Evolutionary conservation across 2,329 filamentous ascomycete species (phyloP).

Genomic region (Claviceps sp.): DNA sequence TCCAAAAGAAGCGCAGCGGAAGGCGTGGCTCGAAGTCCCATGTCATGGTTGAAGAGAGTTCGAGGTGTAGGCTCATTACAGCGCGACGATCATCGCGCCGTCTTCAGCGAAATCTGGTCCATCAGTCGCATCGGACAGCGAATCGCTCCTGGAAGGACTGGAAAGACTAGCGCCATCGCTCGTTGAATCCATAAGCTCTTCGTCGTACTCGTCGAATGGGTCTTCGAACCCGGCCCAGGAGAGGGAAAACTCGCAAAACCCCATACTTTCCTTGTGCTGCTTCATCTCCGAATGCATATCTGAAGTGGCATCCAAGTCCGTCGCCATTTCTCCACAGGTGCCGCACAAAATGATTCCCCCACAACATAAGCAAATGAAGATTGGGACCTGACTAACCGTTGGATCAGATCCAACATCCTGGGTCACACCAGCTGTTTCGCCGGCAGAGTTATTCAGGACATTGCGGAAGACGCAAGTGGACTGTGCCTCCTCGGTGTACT

Average conservation of each 20-base stretch:
- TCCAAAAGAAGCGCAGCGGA: background rate
- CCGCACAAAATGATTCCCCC: conserved; percentile 30
- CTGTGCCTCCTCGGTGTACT: conserved; percentile 74
- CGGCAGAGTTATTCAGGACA: conserved; percentile 77
- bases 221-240: conserved; percentile 17
- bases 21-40: background rate
- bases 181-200: conserved; percentile 18
- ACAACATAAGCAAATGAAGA: conserved; percentile 32
- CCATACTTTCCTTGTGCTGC: conserved; percentile 12
- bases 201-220: conserved; percentile 25
- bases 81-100: conserved; percentile 8
- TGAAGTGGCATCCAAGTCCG: conserved; percentile 10
- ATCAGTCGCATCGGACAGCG: conserved; percentile 10
- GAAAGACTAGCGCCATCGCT: background rate
- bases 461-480: conserved; percentile 94
- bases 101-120: conserved; percentile 12
- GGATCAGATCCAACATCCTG: conserved; percentile 96
- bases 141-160: conserved; percentile 3
- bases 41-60: background rate
- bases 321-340: conserved; percentile 20
- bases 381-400: conserved; percentile 67
- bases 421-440: conserved; percentile 92
- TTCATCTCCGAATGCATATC: background rate
- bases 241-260: conserved; percentile 16
- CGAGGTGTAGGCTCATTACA: background rate